Percentiles rank a stretch among this genome's conserved stretches.
Conservation (phyloP, 2,329 filamentous ascomycete species). For the Phialophora verrucosa region DNA sequence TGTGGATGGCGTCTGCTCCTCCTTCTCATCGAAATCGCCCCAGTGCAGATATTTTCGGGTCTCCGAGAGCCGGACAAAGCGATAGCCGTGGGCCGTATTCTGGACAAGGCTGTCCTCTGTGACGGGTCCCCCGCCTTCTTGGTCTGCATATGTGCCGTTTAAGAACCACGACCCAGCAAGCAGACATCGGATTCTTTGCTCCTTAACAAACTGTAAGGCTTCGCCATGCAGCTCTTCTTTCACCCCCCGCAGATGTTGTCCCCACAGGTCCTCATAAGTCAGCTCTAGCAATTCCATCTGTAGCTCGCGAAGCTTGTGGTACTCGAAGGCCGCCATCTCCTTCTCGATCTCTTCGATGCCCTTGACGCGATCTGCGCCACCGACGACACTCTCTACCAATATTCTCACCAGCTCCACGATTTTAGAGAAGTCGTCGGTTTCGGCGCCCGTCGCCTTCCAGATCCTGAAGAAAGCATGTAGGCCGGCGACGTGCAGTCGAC, state of each 20-base stretch:
- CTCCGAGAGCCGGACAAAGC: conserved; percentile 86
- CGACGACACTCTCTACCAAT: conserved; percentile 85
- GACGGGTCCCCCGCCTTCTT: conserved; percentile 45
- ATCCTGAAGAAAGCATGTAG: conserved; percentile 86
- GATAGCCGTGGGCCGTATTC: conserved; percentile 66
- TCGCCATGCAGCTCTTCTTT: conserved; percentile 89
- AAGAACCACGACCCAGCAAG: conserved; percentile 90
- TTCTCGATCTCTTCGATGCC: conserved; percentile 88
- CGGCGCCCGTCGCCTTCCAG: conserved; percentile 89
- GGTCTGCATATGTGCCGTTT: conserved; percentile 56
- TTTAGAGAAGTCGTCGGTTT: conserved; percentile 88
- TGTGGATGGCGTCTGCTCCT: conserved; percentile 62
- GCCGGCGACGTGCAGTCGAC: conserved; percentile 81
- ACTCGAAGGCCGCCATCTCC: conserved; percentile 83
- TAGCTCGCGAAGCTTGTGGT: conserved; percentile 75
- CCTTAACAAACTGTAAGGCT: conserved; percentile 93
- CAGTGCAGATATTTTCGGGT: conserved; percentile 91
- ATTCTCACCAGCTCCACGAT: conserved; percentile 90
- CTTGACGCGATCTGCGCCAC: conserved; percentile 78
- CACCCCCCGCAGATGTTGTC: conserved; percentile 85
- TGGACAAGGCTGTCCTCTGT: conserved; percentile 45
- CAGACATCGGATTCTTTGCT: conserved; percentile 89
- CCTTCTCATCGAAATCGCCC: conserved; percentile 75
- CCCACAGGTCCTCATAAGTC: conserved; percentile 94
- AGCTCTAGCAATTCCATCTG: conserved; percentile 93